A percentile compares a stretch with the other conserved stretches of the same genome.
phyloP scores from a whole-genome alignment of 192 early-diverging fungal genomes.

The Jimgerdemannia lactiflua region DNA sequence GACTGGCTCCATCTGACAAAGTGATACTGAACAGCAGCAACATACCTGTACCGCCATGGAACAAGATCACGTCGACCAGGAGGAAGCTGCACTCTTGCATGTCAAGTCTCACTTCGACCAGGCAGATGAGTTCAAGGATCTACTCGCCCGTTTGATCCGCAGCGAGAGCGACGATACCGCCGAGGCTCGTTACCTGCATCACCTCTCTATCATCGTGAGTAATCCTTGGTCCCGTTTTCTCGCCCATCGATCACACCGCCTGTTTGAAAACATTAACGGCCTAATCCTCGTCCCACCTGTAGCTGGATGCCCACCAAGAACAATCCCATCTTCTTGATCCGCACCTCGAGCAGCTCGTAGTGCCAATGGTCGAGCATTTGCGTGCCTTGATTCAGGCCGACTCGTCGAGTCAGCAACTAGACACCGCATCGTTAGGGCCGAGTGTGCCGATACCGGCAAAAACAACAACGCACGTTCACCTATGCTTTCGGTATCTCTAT shows the following conservation, averaged over 20 bases:
- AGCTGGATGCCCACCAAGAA: slow-evolving; percentile 70
- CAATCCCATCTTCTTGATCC: slow-evolving; percentile 75
- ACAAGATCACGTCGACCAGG: not conserved
- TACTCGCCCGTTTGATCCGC: not conserved
- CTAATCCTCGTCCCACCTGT: not conserved
- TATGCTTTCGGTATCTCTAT: slow-evolving; percentile 51
- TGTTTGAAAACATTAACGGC: too few relatives aligned
- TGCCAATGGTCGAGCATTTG: slow-evolving; percentile 55
- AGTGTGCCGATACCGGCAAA: not conserved
- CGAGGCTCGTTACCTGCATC: not conserved
- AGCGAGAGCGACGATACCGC: not conserved
- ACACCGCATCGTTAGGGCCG: not conserved
- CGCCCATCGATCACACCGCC: not conserved
- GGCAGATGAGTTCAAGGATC: not conserved
- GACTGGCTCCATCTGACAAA: too few relatives aligned
- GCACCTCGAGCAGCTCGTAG: slow-evolving; percentile 62
- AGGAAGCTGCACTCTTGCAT: not conserved
- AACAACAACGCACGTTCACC: not conserved
- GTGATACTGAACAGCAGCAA: too few relatives aligned
- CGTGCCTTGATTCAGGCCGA: slow-evolving; percentile 34
- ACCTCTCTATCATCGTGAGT: not conserved
- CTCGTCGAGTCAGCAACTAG: not conserved
- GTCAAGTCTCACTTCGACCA: not conserved
- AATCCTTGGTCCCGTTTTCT: not conserved
- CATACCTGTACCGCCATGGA: too few relatives aligned